Evolutionary conservation across 352 stramenopile species (phyloP).

Genomic region (Phytophthora quininea): DNA sequence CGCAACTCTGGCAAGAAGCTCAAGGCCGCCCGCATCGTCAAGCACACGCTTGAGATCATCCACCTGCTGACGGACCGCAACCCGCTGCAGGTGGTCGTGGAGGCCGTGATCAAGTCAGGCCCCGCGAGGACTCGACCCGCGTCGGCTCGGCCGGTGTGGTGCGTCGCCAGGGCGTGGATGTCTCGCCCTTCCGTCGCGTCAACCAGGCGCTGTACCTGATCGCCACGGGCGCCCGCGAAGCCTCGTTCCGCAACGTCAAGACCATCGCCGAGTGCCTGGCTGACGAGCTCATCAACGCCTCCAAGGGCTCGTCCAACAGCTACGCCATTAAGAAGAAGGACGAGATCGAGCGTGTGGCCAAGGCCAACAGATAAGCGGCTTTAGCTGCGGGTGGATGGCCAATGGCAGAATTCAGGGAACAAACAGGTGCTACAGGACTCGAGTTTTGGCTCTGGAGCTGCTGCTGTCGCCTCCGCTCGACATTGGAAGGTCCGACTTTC

Average conservation of each 20-base stretch:
- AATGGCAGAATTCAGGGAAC: no score
- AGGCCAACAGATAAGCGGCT: constrained; percentile 99
- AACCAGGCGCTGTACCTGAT: constrained; percentile 99
- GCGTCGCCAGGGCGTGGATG: constrained; percentile 99
- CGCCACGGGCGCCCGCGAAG: constrained; percentile 96
- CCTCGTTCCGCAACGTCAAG: constrained; percentile 99
- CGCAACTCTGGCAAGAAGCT: constrained; percentile 99
- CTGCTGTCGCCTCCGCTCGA: constrained; percentile 10
- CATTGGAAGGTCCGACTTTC: constrained; percentile 31
- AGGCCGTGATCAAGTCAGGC: constrained; percentile 94
- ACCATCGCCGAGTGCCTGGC: constrained; percentile 99
- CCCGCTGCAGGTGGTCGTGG: constrained; percentile 97
- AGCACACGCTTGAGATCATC: constrained; percentile 99
- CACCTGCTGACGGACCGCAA: constrained; percentile 99
- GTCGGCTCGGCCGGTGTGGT: constrained; percentile 99
- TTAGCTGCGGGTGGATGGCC: no score
- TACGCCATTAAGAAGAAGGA: constrained; percentile 99
- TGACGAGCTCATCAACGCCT: constrained; percentile 99
- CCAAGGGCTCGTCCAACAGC: constrained; percentile 99
- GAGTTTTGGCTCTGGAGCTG: neutral
- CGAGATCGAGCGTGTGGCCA: constrained; percentile 99
- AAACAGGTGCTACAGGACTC: no score
- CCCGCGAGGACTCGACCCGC: constrained; percentile 99
- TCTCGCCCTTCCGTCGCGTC: constrained; percentile 99
- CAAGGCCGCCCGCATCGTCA: constrained; percentile 98